Base-by-base conservation (phyloP, 495 filamentous ascomycete species). In the Penicillium riverlandense region DNA sequence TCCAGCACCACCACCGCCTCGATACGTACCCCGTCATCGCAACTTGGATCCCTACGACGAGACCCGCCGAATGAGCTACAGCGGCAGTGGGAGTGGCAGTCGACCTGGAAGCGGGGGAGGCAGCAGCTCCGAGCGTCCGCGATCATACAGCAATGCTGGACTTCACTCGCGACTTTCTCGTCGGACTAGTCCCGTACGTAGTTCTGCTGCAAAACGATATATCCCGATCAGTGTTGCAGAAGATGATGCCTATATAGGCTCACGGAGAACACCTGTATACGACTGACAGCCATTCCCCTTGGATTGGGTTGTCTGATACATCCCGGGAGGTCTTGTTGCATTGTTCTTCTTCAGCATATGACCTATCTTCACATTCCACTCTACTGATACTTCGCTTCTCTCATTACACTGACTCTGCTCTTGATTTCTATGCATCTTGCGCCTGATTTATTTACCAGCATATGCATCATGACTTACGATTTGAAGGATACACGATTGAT, bases 101-200 rank as follows among this genome's bases (percentile, higher is more conserved):
- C 54, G 52, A 1, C 54, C 53, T 8, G 50, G 48, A 3, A 59
- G 58, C 28, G 57, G 22, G 22, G 22, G 55, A 28, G 49, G 54
- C 1, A 62, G 59, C 40, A 40, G 61, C 9, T 55, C 58, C 6
- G 61, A 66, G 28, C 52, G 54, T 15, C 46, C 52, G 1, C 47
- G 60, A 7, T 53, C 57, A 3, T 61, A 44, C 9, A 58, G 54
- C 31, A 51, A 34, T 39, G 54, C 55, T 2, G 57, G 54, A 1
- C 38, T 47, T n/a, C 36, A 46, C 14, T 38, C 37, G 1, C 47
- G 48, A 1, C n/a, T 33, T 8, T 38, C 47, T 0, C 49, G 57
- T 0, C 53, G 41, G 37, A 44, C 45, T 4, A 57, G 53, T 14
- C 57, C 57, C 6, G 12, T 38, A 8, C 43, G 54, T 1, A 47